Evolutionary conservation across 177 flowering plant genomes (phyloP).

Genomic region (Vitis hybrid): DNA sequence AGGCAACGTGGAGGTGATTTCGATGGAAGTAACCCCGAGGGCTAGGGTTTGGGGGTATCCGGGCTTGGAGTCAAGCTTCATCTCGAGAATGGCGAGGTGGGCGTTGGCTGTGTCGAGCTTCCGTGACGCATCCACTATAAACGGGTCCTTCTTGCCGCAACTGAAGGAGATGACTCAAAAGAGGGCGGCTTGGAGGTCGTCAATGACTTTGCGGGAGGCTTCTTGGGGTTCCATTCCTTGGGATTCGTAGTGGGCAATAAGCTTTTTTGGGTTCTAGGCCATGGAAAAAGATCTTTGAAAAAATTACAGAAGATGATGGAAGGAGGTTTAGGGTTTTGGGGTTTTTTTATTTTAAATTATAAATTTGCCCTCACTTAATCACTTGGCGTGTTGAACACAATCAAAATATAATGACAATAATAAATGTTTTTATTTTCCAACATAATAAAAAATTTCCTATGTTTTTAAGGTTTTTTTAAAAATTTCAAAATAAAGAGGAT

Average conservation of each 20-base stretch:
- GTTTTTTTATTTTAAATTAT: no score
- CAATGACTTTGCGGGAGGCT: slow-evolving; percentile 71
- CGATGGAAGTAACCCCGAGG: slow-evolving; percentile 61
- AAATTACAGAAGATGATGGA: no score
- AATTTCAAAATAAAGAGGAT: no score
- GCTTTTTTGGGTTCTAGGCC: slow-evolving; percentile 35
- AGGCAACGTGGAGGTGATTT: slow-evolving; percentile 25
- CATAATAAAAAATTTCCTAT: no score
- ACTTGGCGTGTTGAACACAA: no score
- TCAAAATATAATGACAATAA: no score
- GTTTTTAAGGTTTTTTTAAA: no score
- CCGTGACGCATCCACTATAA: slow-evolving; percentile 36
- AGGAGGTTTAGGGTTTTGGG: no score
- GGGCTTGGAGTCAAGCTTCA: slow-evolving; percentile 81
- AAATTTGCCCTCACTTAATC: no score
- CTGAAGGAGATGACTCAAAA: slow-evolving; percentile 35
- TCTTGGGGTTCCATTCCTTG: slow-evolving; percentile 55
- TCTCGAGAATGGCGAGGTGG: slow-evolving; percentile 61
- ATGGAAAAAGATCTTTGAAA: no score
- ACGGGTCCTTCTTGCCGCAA: slow-evolving; percentile 34
- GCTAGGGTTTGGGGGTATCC: slow-evolving; percentile 50
- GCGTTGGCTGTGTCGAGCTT: slow-evolving; percentile 54
- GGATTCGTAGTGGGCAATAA: slow-evolving; percentile 65
- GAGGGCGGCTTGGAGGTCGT: slow-evolving; percentile 65
- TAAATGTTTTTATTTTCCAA: no score